Percentiles rank a stretch among this genome's conserved stretches.
phyloP scores from a whole-genome alignment of 148 eudicot genomes.

The Persicaria maculosa region DNA sequence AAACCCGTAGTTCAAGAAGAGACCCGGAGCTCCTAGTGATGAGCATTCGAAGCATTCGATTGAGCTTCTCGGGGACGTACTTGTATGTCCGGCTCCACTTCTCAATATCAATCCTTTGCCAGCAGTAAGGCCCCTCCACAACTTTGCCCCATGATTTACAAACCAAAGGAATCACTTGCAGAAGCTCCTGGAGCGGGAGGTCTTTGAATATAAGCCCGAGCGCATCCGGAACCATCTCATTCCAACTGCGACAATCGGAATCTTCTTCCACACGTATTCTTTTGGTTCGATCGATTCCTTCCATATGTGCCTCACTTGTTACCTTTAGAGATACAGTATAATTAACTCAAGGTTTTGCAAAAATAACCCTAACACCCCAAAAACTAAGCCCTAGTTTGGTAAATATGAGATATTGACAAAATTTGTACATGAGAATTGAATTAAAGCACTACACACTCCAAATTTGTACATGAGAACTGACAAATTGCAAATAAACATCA shows the following conservation, averaged over 20 bases:
- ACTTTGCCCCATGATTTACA: constrained; percentile 64
- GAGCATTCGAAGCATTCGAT: constrained; percentile 50
- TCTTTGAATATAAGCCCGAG: constrained; percentile 49
- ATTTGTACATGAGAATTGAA: too few species aligned
- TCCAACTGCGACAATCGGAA: constrained; percentile 35
- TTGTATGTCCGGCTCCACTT: constrained; percentile 36
- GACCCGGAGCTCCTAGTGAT: constrained; percentile 49
- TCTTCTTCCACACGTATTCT: constrained; percentile 31
- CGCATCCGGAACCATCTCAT: constrained; percentile 59
- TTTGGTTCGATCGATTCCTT: neutral
- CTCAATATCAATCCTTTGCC: constrained; percentile 65
- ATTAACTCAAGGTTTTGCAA: too few species aligned
- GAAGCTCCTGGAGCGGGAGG: constrained; percentile 33
- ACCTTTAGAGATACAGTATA: too few species aligned
- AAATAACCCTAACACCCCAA: too few species aligned
- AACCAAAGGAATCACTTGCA: constrained; percentile 59
- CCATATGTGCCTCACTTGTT: neutral
- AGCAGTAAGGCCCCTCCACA: constrained; percentile 60
- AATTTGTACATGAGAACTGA: too few species aligned
- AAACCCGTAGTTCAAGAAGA: constrained; percentile 41
- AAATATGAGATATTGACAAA: too few species aligned
- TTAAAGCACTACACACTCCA: too few species aligned
- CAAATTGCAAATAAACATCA: neutral
- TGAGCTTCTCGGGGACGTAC: constrained; percentile 25
- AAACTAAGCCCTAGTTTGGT: too few species aligned